Evolutionary conservation across 1,284 basidiomycete species (phyloP).

Genomic region (Phellinidium pouzarii): DNA sequence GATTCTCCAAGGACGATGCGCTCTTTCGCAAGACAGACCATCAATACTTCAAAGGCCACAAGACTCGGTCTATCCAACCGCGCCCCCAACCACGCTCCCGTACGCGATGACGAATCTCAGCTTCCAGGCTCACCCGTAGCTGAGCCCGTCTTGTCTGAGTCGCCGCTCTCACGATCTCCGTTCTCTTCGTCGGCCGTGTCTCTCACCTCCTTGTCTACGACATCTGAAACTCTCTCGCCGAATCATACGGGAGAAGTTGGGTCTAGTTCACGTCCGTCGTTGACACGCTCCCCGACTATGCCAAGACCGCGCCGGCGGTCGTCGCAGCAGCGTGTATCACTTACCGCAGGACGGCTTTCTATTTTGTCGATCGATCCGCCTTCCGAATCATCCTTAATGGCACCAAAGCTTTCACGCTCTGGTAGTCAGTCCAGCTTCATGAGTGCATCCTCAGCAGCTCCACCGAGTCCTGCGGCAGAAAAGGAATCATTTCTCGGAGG

Average conservation of each 20-base stretch:
- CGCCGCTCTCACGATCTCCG: conserved; percentile 10
- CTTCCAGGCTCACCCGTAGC: conserved; percentile 7
- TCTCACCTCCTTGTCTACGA: conserved; percentile 14
- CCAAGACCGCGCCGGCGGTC: conserved; percentile 66
- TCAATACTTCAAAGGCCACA: not conserved
- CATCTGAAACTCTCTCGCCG: conserved; percentile 27
- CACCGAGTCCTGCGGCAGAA: conserved; percentile 51
- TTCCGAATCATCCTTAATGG: conserved; percentile 47
- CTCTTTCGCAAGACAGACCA: not conserved
- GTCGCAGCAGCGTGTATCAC: conserved; percentile 74
- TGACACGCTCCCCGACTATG: conserved; percentile 36
- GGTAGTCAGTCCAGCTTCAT: conserved; percentile 55
- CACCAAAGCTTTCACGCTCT: conserved; percentile 55
- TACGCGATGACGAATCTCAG: not conserved
- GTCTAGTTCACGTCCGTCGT: conserved; percentile 28
- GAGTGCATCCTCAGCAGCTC: conserved; percentile 49
- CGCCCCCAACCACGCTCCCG: not conserved
- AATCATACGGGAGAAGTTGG: conserved; percentile 29
- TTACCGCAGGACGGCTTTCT: conserved; percentile 71
- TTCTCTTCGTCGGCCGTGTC: conserved; percentile 16
- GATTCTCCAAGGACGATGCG: conserved; percentile 9
- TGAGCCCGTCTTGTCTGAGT: conserved; percentile 13
- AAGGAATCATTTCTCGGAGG: conserved; percentile 47
- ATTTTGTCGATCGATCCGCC: conserved; percentile 67
- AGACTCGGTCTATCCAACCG: not conserved